Conservation (phyloP, 73 alveolate genomes). For the Urostyla sp. region DNA sequence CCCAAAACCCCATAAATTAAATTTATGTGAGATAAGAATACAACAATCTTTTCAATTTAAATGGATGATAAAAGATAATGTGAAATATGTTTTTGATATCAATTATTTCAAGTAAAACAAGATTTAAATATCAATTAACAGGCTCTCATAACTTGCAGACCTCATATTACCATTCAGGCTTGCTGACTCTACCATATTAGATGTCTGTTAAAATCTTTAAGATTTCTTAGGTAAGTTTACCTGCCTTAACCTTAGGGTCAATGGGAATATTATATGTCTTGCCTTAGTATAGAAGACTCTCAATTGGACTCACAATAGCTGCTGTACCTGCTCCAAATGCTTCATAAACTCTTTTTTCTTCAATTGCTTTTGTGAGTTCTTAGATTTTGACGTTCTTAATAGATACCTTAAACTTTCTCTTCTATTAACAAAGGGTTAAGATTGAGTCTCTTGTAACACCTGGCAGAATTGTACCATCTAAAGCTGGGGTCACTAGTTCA, state of each 20-base stretch:
- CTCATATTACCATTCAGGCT: constrained; percentile 17
- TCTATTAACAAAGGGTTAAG: constrained; percentile 54
- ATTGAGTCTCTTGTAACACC: constrained; percentile 84
- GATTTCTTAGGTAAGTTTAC: constrained; percentile 45
- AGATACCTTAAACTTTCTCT: constrained; percentile 74
- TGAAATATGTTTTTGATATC: neutral
- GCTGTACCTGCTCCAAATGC: constrained; percentile 91
- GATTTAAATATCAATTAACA: neutral
- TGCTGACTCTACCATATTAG: neutral
- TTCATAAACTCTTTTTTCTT: constrained; percentile 77
- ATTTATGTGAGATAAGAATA: too few species aligned
- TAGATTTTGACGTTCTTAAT: constrained; percentile 68
- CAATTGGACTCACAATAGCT: constrained; percentile 77
- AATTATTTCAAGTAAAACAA: neutral
- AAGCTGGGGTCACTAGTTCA: constrained; percentile 81
- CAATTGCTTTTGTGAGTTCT: constrained; percentile 66
- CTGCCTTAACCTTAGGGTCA: constrained; percentile 37
- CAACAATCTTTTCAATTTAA: too few species aligned
- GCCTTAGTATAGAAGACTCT: constrained; percentile 62
- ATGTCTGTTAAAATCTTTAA: constrained; percentile 5
- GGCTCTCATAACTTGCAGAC: constrained; percentile 25
- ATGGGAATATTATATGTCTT: constrained; percentile 53
- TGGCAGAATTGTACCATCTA: constrained; percentile 87
- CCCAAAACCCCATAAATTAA: too few species aligned
- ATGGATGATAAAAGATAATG: neutral